Evolutionary conservation across 2,329 filamentous ascomycete genomes (phyloP).

Genomic region (Acarospora socialis): DNA sequence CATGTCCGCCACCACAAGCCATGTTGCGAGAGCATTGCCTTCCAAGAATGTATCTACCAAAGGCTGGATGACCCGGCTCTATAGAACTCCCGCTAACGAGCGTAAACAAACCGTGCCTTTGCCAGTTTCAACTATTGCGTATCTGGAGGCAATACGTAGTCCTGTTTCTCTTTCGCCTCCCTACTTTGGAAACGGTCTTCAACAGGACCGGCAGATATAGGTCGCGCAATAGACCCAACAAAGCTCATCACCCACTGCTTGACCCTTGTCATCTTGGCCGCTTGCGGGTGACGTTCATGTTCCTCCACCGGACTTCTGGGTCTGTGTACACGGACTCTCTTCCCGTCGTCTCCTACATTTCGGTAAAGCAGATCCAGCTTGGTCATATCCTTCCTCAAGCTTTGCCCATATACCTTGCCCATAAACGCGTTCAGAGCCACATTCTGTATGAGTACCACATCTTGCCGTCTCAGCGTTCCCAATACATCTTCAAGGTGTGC

Average conservation of each 20-base stretch:
- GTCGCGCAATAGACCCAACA: constrained; percentile 33
- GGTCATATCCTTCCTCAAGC: constrained; percentile 56
- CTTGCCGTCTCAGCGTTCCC: constrained; percentile 46
- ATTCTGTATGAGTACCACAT: constrained; percentile 67
- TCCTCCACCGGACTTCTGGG: constrained; percentile 13
- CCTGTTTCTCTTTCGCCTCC: not conserved
- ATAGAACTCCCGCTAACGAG: too few species aligned
- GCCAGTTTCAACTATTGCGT: not conserved
- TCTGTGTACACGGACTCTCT: too few species aligned
- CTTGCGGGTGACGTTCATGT: constrained; percentile 40
- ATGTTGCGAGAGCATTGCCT: too few species aligned
- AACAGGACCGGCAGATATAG: not conserved
- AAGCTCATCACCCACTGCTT: constrained; percentile 63
- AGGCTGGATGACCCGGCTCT: too few species aligned
- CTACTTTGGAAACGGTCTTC: not conserved
- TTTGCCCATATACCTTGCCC: constrained; percentile 71
- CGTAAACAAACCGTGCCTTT: too few species aligned
- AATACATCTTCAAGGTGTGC: constrained; percentile 26
- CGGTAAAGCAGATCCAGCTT: constrained; percentile 53
- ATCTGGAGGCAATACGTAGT: not conserved
- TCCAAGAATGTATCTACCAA: too few species aligned
- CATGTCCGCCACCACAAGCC: too few species aligned
- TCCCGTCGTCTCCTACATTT: constrained; percentile 30
- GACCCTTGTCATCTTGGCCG: constrained; percentile 51
- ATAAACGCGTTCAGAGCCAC: constrained; percentile 65